Evolutionary conservation across 768 basidiomycete genomes (phyloP), one percentile per base, ranked within the genome.

Genomic region (Dacryopinax spathularia): DNA sequence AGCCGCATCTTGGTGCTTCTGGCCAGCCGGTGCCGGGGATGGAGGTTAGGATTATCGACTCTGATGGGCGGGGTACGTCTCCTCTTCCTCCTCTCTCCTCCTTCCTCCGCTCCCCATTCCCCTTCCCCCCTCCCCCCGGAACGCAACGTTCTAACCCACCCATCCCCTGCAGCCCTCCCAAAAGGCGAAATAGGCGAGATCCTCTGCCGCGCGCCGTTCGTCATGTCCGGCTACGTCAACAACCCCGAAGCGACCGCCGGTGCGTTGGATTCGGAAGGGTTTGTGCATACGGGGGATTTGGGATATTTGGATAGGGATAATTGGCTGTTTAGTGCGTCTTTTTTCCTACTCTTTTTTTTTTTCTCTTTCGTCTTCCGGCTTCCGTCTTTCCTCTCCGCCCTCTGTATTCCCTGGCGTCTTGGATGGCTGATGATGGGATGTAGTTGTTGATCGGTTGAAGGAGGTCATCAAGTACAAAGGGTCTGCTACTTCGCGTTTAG

Each of bases 391-490:
- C n/a, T n/a, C n/a, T n/a, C n/a, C n/a, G n/a, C n/a, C n/a, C n/a
- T n/a, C n/a, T n/a, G n/a, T n/a, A n/a, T n/a, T n/a, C n/a, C n/a
- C n/a, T n/a, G n/a, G n/a, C n/a, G n/a, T n/a, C n/a, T n/a, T n/a
- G n/a, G n/a, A n/a, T n/a, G n/a, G 36, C 10, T 37, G 36, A 37
- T 10, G 67, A 65, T 22, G 64, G 62, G 44, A n/a, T 71, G 7
- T 66, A 18, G 69, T 67, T 37, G 63, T 63, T 10, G 67, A 68
- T 37, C 60, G 66, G 6, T 35, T 69, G 20, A 70, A 70, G 66
- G 68, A 72, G 62, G 64, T 72, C 20, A 68, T 72, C 63, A 72
- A 72, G 59, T 68, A 70, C 60, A 71, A 71, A 48, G 70, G 70
- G 66, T 67, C 12, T 27, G 64, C 22, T 16, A 15, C 27, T 10